Base-by-base conservation (phyloP, 179 eudicot species). In the Beta corolliflora region DNA sequence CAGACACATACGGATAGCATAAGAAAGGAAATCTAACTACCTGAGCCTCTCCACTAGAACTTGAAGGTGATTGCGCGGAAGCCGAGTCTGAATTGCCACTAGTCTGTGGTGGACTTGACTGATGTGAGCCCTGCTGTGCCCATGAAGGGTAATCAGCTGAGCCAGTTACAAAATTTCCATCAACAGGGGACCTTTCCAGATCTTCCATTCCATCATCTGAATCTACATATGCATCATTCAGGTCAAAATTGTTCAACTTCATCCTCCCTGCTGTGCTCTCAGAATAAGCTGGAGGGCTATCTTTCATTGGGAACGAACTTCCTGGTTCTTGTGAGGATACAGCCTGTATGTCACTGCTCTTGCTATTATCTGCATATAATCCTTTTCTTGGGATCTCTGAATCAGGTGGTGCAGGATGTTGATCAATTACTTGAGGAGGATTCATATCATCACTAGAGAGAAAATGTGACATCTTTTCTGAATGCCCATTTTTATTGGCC, bases 21-120 rank as follows among this genome's bases (percentile, higher is more conserved):
- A 54, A 68, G n/a, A n/a, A 45, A 48, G 0, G 11, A 78, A 68
- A 41, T 2, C 41, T 21, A 59, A 52, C n/a, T 84, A 93, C 98
- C 97, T 93, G 97, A 79, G 89, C 91, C 76, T 93, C 98, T 67
- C 95, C 97, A 74, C 92, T 89, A 66, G 94, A 94, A 84, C 95
- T 90, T 81, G 98, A 91, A 78, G 92, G 95, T 73, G 97, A 94
- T 58, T 76, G 95, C 53, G 90, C 89, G 50, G 92, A 83, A 9
- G 89, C 88, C n/a, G 95, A 90, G 76, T 88, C 95, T 74, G 98
- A 93, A 82, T 89, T 93, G 73, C 91, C 90, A 84, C 94, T 36
- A 36, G 41, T 36, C 41, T 36, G 41, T 36, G 41, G 41, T 36
- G 41, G 41, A 36, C 41, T 36, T 36, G 41, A 36, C 41, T 36